A percentile compares a stretch with the other conserved stretches of the same genome.
Conservation (phyloP, 768 basidiomycete genomes). For the Mycena amicta region DNA sequence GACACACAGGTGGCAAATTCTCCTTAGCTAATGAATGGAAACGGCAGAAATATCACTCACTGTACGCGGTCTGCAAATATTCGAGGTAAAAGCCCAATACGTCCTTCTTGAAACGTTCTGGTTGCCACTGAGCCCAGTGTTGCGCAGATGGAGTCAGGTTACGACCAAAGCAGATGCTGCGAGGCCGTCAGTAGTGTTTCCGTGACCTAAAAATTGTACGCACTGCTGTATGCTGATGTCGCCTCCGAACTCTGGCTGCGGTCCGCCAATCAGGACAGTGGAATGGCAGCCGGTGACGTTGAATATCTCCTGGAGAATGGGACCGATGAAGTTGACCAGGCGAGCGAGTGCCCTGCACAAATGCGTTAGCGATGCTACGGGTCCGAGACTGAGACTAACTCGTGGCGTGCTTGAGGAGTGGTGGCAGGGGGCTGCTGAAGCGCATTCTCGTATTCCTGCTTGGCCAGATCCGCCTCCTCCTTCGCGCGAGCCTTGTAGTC, state of each 20-base stretch:
- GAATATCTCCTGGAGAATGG: conserved; percentile 6
- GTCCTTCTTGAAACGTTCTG: not conserved
- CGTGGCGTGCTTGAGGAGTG: not conserved
- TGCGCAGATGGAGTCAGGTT: not conserved
- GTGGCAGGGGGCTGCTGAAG: not conserved
- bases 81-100: conserved; percentile 2
- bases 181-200: not conserved
- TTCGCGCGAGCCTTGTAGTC: not conserved
- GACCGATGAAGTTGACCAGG: not conserved
- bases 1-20: too few relatives aligned
- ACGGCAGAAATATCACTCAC: too few relatives aligned
- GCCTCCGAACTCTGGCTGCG: conserved; percentile 4
- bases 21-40: too few relatives aligned
- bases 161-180: conserved; percentile 2
- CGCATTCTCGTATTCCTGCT: not conserved
- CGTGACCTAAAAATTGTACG: not conserved
- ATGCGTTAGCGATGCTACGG: too few relatives aligned
- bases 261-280: not conserved
- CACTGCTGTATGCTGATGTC: conserved; percentile 4
- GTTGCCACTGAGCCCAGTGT: conserved; percentile 7
- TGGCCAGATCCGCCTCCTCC: not conserved
- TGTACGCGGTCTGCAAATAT: conserved; percentile 1
- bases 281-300: conserved; percentile 8
- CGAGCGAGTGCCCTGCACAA: conserved; percentile 4
- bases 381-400: too few relatives aligned